phyloP scores from a whole-genome alignment of 139 green algal genomes.

The Medakamo hakoo region DNA sequence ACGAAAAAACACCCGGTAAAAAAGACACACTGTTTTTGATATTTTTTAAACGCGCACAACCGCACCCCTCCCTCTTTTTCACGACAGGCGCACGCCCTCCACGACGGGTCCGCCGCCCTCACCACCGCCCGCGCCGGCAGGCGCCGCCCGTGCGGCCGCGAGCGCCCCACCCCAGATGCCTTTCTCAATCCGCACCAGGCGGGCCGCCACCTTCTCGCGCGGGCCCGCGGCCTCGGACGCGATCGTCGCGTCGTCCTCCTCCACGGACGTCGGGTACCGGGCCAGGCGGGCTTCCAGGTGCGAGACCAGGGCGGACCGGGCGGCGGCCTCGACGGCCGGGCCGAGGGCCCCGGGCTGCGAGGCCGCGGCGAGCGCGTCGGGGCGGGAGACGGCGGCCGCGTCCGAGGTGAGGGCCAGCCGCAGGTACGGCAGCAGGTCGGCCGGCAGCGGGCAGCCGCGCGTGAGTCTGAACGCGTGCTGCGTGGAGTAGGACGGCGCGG shows the following conservation, averaged over 20 bases:
- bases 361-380: not conserved
- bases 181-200: conserved; percentile 50
- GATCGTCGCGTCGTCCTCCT: conserved; percentile 47
- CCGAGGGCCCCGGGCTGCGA: conserved; percentile 12
- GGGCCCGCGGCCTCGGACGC: conserved; percentile 24
- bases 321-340: conserved; percentile 24
- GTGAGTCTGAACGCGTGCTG: conserved; percentile 35
- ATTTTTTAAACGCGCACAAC: too few species aligned
- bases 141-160: too few species aligned
- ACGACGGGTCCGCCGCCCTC: not conserved
- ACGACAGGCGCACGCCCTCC: not conserved
- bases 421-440: conserved; percentile 61
- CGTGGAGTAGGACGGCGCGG: conserved; percentile 13
- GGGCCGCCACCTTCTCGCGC: conserved; percentile 39
- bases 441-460: conserved; percentile 23
- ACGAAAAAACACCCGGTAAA: too few species aligned
- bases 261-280: conserved; percentile 31
- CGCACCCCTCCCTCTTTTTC: not conserved
- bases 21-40: too few species aligned
- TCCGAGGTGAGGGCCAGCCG: conserved; percentile 48
- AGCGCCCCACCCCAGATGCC: conserved; percentile 22
- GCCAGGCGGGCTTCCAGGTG: conserved; percentile 28
- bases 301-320: conserved; percentile 31
- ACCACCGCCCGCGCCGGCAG: not conserved
- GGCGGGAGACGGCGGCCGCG: conserved; percentile 4